These are phyloP conservation scores for Pilatotrama ljubarskyi DNA, from an alignment of 768 basidiomycete genomes.

Conservation along the genomic window DNA sequence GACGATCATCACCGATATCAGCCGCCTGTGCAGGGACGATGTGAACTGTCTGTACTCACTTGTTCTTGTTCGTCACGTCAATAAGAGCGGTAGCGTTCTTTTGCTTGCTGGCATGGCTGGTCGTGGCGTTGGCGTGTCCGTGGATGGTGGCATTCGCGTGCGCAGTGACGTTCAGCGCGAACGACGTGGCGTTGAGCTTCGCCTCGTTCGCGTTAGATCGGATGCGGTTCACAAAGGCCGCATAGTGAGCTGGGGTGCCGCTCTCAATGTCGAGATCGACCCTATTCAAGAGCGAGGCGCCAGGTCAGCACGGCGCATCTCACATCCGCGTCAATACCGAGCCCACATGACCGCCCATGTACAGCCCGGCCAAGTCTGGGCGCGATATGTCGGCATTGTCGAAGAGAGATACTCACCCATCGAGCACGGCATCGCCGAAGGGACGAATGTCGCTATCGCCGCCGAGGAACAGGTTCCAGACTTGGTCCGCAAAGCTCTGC, in stretches of 20 bases:
- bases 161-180: slow-evolving; percentile 40
- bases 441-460: slow-evolving; percentile 63
- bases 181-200: slow-evolving; percentile 25
- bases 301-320: not conserved
- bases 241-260: slow-evolving; percentile 40
- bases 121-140: not conserved
- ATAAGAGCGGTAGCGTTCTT: slow-evolving; percentile 1
- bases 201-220: slow-evolving; percentile 49
- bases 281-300: slow-evolving; percentile 17
- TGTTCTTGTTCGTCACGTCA: slow-evolving; percentile 16
- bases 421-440: slow-evolving; percentile 69
- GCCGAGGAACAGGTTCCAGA: slow-evolving; percentile 74
- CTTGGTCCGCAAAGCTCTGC: slow-evolving; percentile 55
- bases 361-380: not conserved
- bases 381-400: not conserved
- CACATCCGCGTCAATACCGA: not conserved
- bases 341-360: not conserved
- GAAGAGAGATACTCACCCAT: slow-evolving; percentile 52
- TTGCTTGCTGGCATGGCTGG: not conserved
- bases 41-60: slow-evolving; percentile 4
- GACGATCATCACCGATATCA: not conserved
- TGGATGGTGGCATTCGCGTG: slow-evolving; percentile 28
- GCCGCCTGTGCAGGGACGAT: not conserved
- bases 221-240: slow-evolving; percentile 48
- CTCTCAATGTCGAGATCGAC: slow-evolving; percentile 76